Evolutionary conservation across 495 filamentous ascomycete genomes (phyloP).

Genomic region (Barbatosphaeria neglecta): DNA sequence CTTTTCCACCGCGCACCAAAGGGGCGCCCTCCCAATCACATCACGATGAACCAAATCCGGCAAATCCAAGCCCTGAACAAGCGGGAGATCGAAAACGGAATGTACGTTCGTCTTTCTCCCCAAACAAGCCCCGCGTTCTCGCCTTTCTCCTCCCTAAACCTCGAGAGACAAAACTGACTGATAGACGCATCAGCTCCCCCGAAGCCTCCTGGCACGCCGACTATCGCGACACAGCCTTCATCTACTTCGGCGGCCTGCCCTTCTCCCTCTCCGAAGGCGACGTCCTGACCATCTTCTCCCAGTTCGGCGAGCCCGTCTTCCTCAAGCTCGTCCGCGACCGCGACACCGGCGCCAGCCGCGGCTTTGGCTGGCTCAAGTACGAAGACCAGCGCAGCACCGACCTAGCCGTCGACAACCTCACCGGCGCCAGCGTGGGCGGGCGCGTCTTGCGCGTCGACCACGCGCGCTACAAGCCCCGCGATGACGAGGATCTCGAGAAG

Average conservation of each 20-base stretch:
- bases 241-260: constrained; percentile 91
- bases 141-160: background rate
- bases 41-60: constrained; percentile 83
- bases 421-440: constrained; percentile 73
- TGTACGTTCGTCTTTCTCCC: constrained; percentile 37
- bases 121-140: background rate
- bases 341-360: constrained; percentile 86
- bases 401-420: constrained; percentile 89
- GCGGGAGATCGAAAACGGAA: constrained; percentile 78
- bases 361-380: constrained; percentile 94
- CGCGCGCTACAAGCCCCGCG: constrained; percentile 74
- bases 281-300: constrained; percentile 92
- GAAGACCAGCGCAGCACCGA: constrained; percentile 96
- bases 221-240: constrained; percentile 92
- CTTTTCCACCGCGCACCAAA: no score
- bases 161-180: background rate
- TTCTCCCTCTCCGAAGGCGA: constrained; percentile 94
- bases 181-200: constrained; percentile 39
- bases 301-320: constrained; percentile 88
- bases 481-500: constrained; percentile 70
- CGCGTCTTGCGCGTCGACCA: constrained; percentile 82
- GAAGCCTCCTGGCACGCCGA: constrained; percentile 95
- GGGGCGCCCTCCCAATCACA: no score
- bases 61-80: constrained; percentile 89
- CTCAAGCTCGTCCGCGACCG: constrained; percentile 87